Evolutionary conservation across 306 rosid species (phyloP).

Genomic region (Medicago lupulina): DNA sequence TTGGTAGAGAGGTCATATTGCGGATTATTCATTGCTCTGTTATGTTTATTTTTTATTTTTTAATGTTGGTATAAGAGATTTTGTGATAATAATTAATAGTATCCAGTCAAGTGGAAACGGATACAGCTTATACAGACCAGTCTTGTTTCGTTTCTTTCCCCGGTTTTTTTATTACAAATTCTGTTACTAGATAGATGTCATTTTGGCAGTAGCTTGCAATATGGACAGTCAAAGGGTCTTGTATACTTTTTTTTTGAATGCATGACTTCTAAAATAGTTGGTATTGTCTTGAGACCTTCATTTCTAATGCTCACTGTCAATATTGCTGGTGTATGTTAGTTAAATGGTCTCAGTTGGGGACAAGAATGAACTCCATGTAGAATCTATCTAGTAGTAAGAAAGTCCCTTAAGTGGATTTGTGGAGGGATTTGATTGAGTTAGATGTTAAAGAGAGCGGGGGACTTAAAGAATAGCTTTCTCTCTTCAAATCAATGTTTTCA

Average conservation of each 20-base stretch:
- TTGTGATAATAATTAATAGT: constrained; percentile 20
- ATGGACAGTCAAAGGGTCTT: neutral
- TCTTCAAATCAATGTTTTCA: too few species aligned
- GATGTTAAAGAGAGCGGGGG: too few species aligned
- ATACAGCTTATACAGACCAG: constrained; percentile 12
- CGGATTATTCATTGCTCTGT: constrained; percentile 38
- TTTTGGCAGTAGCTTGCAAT: constrained; percentile 31
- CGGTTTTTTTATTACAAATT: constrained; percentile 1
- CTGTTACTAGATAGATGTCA: constrained; percentile 10
- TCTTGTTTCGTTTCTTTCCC: constrained; percentile 30
- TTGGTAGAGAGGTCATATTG: constrained; percentile 37
- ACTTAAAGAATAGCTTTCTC: too few species aligned
- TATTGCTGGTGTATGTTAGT: neutral
- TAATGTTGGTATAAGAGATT: constrained; percentile 25
- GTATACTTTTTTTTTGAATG: neutral
- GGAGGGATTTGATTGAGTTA: too few species aligned
- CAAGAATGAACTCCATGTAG: too few species aligned
- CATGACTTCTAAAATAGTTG: constrained; percentile 22
- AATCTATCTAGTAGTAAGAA: too few species aligned
- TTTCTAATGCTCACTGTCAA: too few species aligned
- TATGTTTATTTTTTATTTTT: constrained; percentile 8
- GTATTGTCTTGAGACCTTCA: neutral
- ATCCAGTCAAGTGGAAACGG: constrained; percentile 35
- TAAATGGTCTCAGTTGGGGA: neutral
- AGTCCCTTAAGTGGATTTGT: too few species aligned